Conservation (phyloP, 2,329 filamentous ascomycete genomes). For the Torrubiella hemipterigena region DNA sequence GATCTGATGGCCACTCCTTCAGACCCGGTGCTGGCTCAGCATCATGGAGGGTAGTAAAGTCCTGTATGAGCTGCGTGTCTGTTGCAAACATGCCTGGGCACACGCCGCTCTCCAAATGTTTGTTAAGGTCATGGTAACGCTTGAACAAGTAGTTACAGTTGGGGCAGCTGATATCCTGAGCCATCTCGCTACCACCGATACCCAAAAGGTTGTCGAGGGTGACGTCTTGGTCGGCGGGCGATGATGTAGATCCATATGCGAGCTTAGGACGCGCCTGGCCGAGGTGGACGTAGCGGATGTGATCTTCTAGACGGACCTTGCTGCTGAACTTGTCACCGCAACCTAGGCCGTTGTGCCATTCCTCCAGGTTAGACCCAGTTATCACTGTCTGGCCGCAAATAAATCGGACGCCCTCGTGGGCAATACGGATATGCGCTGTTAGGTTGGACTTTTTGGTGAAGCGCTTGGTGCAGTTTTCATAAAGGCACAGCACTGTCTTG, state of each 20-base stretch:
- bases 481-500: slow-evolving; percentile 54
- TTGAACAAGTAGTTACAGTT: slow-evolving; percentile 35
- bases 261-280: slow-evolving; percentile 35
- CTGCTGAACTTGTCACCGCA: slow-evolving; percentile 68
- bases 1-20: slow-evolving; percentile 11
- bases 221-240: slow-evolving; percentile 10
- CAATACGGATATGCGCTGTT: slow-evolving; percentile 63
- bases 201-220: no score
- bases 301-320: slow-evolving; percentile 70
- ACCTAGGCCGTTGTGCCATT: slow-evolving; percentile 54
- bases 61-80: no score
- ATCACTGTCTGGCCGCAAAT: slow-evolving; percentile 65
- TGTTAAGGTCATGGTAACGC: slow-evolving; percentile 36
- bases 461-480: slow-evolving; percentile 56
- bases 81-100: slow-evolving; percentile 3
- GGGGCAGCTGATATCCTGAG: slow-evolving; percentile 31
- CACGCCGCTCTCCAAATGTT: slow-evolving; percentile 27
- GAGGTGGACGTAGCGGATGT: slow-evolving; percentile 73
- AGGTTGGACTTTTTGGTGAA: slow-evolving; percentile 82
- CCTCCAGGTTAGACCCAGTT: slow-evolving; percentile 37
- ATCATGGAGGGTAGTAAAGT: slow-evolving; percentile 10
- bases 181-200: slow-evolving; percentile 25
- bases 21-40: slow-evolving; percentile 11
- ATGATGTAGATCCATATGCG: slow-evolving; percentile 9
- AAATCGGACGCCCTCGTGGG: slow-evolving; percentile 66